Base-by-base conservation (phyloP, 2,329 filamentous ascomycete species). In the Erysiphe pulchra region DNA sequence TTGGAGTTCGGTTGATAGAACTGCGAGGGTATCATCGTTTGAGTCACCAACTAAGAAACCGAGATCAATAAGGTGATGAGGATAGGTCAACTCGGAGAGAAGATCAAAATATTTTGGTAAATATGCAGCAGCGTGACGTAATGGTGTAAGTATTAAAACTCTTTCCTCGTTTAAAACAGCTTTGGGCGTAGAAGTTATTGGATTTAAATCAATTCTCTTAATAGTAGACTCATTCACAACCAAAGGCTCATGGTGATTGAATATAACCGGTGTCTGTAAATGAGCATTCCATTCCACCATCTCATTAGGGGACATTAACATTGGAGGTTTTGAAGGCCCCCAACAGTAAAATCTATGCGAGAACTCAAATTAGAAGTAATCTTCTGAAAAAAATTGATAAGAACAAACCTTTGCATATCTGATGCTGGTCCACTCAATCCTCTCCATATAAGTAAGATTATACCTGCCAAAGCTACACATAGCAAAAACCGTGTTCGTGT, bases 101-200 rank as follows among this genome's bases (percentile, higher is more conserved):
- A 95, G 98, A 60, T 92, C 79, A 87, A 90, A 98, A 66, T 95
- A 98, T 53, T 72, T 77, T 55, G 81, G 77, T 62, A 94, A 95
- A 68, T 95, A 98, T 50, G 82, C 75, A 31, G 84, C 80, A 47
- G 90, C 87, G 61, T 98, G 85, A 62, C 90, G 84, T 63, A 98
- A 77, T 10, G 90, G 90, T 1, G 90, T 94, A 49, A 98, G 71
- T 57, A 98, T 81, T 46, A 98, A 75, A 48, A 98, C 70, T 45
- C 78, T 80, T 65, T 98, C 90, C 52, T 74, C 67, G 59, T 92
- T 90, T 50, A 69, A 72, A 44, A 84, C 66, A 1, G 90, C 83
- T 51, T 80, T 71, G 45, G 69, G 60, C 17, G 86, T 80, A 47
- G 82, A 82, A 39, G 86, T 94, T 54, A 95, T 75, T 7, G 71